Base-by-base conservation (phyloP, 2,329 filamentous ascomycete genomes). In the Xylariaceae sp. region DNA sequence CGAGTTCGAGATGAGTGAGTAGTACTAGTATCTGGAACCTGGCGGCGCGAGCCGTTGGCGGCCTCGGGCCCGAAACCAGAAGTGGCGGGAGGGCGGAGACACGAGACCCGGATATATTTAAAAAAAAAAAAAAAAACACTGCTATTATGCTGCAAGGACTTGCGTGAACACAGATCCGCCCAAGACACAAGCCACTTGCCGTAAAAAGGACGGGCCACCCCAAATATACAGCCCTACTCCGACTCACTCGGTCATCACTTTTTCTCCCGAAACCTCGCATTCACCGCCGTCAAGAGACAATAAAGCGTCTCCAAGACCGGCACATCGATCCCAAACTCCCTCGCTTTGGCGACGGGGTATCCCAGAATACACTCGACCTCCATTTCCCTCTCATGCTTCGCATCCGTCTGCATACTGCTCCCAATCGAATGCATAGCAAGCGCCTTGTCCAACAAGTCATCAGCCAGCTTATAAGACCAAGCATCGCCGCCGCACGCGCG, bases 331-430 rank as follows among this genome's bases (percentile, higher is more conserved):
- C 74, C 75, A 24, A 74, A 63, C 50, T 71, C 69, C 41, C 66
- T 65, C 0, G 72, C 78, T 40, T 76, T 70, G 38, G 65, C 60
- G 5, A 79, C 69, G 3, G 76, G 74, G 51, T 79, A 78, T 0
- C 78, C 77, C 9, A 82, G 52, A 36, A 82, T 79, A 4, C 78
- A 73, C 36, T 82, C 78, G 36, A 81, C 60, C 53, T 83, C 78
- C 74, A 82, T 74, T 7, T 64, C 66, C 47, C 69, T 69, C 0
- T 73, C 73, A 13, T 67, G 64, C 48, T 75, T 70, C 57, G 69
- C 77, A 54, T 82, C 78, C 12, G 70, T 60, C 31, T 73, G 66
- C 78, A 82, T 82, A 44, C 69, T 72, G 34, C 64, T 67, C 11
- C 60, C 53, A 19, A 66, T 64, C 0, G 67, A 59, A 32, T 65